Percentiles rank a stretch among this genome's conserved stretches.
Evolutionary conservation across 2,329 filamentous ascomycete species (phyloP).

Genomic region (Zelopaecilomyces penicillatus): DNA sequence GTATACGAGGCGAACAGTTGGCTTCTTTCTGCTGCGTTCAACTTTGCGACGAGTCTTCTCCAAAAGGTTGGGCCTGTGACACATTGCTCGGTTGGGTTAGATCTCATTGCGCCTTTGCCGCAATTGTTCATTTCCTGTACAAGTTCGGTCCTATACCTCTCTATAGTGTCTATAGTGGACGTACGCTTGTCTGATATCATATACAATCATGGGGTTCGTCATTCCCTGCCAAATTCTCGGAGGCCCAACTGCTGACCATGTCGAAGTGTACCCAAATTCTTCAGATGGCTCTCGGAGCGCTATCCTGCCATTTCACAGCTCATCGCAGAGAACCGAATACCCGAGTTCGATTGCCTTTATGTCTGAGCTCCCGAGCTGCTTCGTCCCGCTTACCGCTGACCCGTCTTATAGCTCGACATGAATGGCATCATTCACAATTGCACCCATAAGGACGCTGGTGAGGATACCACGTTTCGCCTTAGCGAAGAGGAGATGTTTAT

Average conservation of each 20-base stretch:
- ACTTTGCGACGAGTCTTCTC: too few species aligned
- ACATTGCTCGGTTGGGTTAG: too few species aligned
- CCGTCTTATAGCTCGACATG: slow-evolving; percentile 65
- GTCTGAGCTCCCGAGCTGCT: slow-evolving; percentile 33
- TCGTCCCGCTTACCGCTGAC: slow-evolving; percentile 13
- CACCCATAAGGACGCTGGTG: slow-evolving; percentile 85
- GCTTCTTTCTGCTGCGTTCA: too few species aligned
- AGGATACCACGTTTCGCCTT: slow-evolving; percentile 84
- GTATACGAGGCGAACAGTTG: too few species aligned
- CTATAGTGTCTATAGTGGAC: too few species aligned
- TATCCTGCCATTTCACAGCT: slow-evolving; percentile 98
- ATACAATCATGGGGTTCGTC: slow-evolving; percentile 21
- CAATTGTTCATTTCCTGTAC: too few species aligned
- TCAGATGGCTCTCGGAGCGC: slow-evolving; percentile 97
- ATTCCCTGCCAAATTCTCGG: neutral
- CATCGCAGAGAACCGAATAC: slow-evolving; percentile 97
- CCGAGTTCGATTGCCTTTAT: slow-evolving; percentile 97
- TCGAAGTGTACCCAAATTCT: slow-evolving; percentile 72
- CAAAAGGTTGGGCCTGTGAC: too few species aligned
- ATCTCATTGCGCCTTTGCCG: too few species aligned
- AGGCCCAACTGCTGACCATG: slow-evolving; percentile 10
- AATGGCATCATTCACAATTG: slow-evolving; percentile 99
- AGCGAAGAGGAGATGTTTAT: slow-evolving; percentile 99
- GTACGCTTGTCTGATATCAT: too few species aligned
- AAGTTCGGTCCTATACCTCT: too few species aligned